Base-by-base conservation (phyloP, 208 protist genomes). In the Acanthamoeba comandoni region DNA sequence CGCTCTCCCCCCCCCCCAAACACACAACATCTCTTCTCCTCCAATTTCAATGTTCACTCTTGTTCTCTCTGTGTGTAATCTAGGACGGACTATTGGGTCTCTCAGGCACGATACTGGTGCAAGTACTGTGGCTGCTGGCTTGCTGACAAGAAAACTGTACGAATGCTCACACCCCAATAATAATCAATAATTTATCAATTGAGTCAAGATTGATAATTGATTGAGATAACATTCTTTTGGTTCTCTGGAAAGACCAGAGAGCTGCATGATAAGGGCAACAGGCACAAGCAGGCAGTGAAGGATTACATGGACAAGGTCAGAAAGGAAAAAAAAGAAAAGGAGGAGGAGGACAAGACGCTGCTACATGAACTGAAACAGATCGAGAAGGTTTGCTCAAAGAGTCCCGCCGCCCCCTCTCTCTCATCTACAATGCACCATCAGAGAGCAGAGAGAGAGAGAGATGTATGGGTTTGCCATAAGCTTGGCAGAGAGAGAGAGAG, bases 71-170 rank as follows among this genome's bases (percentile, higher is more conserved):
- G n/a, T n/a, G n/a, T n/a, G n/a, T n/a, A n/a, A n/a, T n/a, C n/a
- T n/a, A 80, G 70, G 70, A 80, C 70, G 9, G 70, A 80, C 24
- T 80, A 80, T 51, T 80, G 70, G 70, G 48, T 80, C 9, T 80
- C 70, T 11, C 70, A 80, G 70, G 15, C 70, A 24, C 31, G 48
- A 51, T 80, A 80, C 70, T 80, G 58, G 49, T 80, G 70, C 70
- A 80, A 80, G 70, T 80, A 60, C 70, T 80, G 70, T 51, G 58
- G 58, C 52, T 80, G 70, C 35, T 80, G 70, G 70, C 52, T 80
- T 39, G 39, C 48, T 51, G 70, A 80, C 70, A 80, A 80, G 70
- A 80, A 80, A 29, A 49, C 9, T 11, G 70, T 80, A 26, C 70
- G 67, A 31, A 22, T 19, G n/a, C 9, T 48, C 35, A n/a, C 35